These are phyloP conservation scores for Trichophyton equinum DNA, from an alignment of 2,329 filamentous ascomycete species.

Conservation along the genomic window DNA sequence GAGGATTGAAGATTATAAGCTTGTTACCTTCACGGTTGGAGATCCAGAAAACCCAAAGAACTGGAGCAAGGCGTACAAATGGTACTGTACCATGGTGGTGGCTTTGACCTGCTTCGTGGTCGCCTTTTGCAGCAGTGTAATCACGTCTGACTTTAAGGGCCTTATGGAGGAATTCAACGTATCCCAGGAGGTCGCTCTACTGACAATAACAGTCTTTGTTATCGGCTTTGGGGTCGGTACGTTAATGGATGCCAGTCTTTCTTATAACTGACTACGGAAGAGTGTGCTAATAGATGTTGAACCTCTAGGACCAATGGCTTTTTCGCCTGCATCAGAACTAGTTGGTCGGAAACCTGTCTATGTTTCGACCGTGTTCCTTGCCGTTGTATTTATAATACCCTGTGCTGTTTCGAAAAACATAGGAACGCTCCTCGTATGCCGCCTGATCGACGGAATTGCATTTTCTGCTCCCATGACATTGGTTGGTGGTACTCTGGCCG, in stretches of 20 bases:
- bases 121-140: conserved; percentile 57
- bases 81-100: conserved; percentile 77
- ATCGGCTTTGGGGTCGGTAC: conserved; percentile 65
- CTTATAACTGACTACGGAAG: neutral
- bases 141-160: conserved; percentile 61
- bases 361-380: conserved; percentile 52
- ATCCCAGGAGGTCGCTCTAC: conserved; percentile 57
- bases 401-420: conserved; percentile 68
- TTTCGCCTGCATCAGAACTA: conserved; percentile 67
- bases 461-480: conserved; percentile 81
- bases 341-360: conserved; percentile 62
- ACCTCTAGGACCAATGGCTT: conserved; percentile 55
- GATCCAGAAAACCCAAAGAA: conserved; percentile 77
- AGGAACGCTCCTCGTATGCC: conserved; percentile 60
- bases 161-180: conserved; percentile 53
- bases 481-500: conserved; percentile 68
- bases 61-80: conserved; percentile 66
- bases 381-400: conserved; percentile 68
- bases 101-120: conserved; percentile 64
- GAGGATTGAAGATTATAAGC: conserved; percentile 43
- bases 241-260: neutral
- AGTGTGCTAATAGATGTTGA: neutral
- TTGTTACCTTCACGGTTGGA: conserved; percentile 57
- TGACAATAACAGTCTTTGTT: conserved; percentile 66
- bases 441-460: conserved; percentile 67